These are phyloP conservation scores for Rhodofomes roseus DNA, from an alignment of 1,284 basidiomycete genomes.

Conservation along the genomic window DNA sequence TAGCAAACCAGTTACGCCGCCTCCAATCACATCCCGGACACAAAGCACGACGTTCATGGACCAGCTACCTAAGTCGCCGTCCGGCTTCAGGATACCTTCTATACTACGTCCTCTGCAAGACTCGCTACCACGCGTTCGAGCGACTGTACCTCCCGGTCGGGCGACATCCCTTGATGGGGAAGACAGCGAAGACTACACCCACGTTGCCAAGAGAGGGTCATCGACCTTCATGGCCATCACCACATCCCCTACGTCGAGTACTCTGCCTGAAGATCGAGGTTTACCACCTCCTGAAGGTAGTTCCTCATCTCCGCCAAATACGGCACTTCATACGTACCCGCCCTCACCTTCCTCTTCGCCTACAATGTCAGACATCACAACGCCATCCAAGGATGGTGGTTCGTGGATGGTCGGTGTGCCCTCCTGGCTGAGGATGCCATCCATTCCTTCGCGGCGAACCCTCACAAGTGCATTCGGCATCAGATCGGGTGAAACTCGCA, in stretches of 20 bases:
- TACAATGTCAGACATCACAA: constrained; percentile 37
- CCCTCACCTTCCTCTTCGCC: constrained; percentile 55
- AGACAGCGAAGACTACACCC: constrained; percentile 61
- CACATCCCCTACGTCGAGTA: constrained; percentile 26
- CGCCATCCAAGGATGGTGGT: constrained; percentile 27
- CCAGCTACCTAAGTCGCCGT: constrained; percentile 18
- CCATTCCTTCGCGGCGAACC: constrained; percentile 50
- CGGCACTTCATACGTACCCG: constrained; percentile 66
- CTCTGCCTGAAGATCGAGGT: constrained; percentile 19
- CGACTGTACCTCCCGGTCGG: constrained; percentile 1
- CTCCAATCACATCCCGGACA: constrained; percentile 34
- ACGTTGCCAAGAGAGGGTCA: constrained; percentile 51
- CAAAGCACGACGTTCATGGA: constrained; percentile 24
- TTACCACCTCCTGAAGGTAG: constrained; percentile 12
- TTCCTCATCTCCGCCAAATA: constrained; percentile 17
- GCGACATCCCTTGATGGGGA: constrained; percentile 33
- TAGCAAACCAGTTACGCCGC: constrained; percentile 33
- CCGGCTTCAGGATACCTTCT: constrained; percentile 56
- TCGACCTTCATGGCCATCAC: constrained; percentile 63
- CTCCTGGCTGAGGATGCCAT: constrained; percentile 18
- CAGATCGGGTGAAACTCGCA: constrained; percentile 17
- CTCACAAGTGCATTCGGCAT: constrained; percentile 18
- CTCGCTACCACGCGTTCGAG: constrained; percentile 32
- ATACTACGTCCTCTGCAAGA: constrained; percentile 66
- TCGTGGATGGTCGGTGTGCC: constrained; percentile 50